A percentile compares a stretch with the other conserved stretches of the same genome.
Conservation (phyloP, 2,329 filamentous ascomycete genomes). For the Sporothrix dimorphospora region DNA sequence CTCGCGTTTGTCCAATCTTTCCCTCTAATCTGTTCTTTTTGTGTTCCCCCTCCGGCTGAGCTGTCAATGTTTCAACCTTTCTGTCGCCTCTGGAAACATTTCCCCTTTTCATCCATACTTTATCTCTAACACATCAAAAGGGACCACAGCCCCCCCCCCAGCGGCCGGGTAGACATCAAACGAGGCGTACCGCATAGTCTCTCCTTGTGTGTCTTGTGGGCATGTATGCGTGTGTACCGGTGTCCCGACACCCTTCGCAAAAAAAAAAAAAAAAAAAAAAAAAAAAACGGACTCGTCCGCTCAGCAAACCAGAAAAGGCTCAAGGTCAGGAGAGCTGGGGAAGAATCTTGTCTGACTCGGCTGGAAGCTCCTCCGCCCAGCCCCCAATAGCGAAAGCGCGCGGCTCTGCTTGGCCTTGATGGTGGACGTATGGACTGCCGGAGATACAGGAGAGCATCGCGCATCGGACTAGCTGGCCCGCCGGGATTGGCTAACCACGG, state of each 20-base stretch:
- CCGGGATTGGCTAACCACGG: background rate
- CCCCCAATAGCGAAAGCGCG: background rate
- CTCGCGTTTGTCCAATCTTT: too few relatives aligned
- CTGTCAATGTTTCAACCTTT: conserved; percentile 1
- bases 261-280: too few relatives aligned
- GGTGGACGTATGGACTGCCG: background rate
- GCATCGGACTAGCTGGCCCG: background rate
- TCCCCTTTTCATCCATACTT: background rate
- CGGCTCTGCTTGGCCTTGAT: background rate
- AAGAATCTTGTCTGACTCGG: background rate
- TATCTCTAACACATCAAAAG: background rate
- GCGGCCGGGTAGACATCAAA: background rate
- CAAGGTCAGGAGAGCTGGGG: background rate
- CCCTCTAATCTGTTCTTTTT: background rate
- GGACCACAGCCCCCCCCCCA: background rate
- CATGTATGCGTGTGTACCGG: background rate
- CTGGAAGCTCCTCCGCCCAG: background rate
- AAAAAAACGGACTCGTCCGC: too few relatives aligned
- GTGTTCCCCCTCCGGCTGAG: background rate
- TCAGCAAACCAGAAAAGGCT: background rate
- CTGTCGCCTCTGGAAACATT: conserved; percentile 1
- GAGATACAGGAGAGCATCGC: too few relatives aligned
- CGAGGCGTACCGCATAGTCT: background rate
- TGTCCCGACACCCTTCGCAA: background rate
- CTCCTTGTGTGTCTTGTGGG: background rate